Evolutionary conservation across 2,329 filamentous ascomycete genomes (phyloP), one percentile per base, ranked within the genome.

Genomic region (Talaromyces sp.): DNA sequence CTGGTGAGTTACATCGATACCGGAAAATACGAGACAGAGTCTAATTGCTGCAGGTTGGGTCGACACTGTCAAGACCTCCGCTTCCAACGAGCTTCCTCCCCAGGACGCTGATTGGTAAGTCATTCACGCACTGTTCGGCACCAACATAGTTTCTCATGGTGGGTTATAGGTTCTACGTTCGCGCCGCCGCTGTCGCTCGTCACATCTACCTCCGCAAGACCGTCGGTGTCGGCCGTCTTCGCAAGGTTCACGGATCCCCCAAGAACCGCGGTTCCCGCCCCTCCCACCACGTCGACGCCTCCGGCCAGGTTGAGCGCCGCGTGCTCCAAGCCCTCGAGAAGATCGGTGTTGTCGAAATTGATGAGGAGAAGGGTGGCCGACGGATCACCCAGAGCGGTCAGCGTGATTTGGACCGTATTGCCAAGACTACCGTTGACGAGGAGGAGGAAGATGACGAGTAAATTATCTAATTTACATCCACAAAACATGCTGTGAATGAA

Each of bases 201-300:
- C 93, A 98, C 86, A 89, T 99, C 86, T 99, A 99, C 87, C 86
- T 99, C 81, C 91, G 95, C 85, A 99, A 99, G 88, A 97, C 93
- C 68, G 93, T 99, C 79, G 95, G 95, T 86, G 92, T 99, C 73
- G 95, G 95, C 83, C 92, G 95, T 78, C 88, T 99, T 74, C 90
- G 93, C 82, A 96, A 96, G 86, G 90, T 90, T 70, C 95, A 99
- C 88, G 95, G 92, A 75, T 90, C 87, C 73, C 90, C 90, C 85
- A 97, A 96, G 89, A 99, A 98, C 90, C 92, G 95, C 74, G 95
- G 95, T 75, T 87, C 87, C 73, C 87, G 90, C 72, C 95, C 95
- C 79, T 91, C 88, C 69, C 89, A 96, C 83, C 95, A 99, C 87
- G 91, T 96, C 75, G 90, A 97, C 79, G 95, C 93, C 80, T 93